Evolutionary conservation across 345 rosid genomes (phyloP).

Genomic region (Eucalyptus sideroxylon): DNA sequence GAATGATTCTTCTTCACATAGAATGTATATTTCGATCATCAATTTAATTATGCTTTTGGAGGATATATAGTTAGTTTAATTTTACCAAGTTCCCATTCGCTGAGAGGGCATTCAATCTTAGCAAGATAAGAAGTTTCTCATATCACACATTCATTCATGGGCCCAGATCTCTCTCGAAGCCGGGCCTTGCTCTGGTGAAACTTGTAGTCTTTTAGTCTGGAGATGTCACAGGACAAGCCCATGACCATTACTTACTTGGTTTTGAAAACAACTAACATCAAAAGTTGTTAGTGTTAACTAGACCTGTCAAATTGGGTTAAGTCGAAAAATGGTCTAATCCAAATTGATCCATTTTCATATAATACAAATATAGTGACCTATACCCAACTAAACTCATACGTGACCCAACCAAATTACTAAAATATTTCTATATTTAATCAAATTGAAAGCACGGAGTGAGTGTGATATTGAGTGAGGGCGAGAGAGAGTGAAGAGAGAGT

Average conservation of each 20-base stretch:
- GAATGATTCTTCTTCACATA: too few species aligned
- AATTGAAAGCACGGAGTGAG: too few species aligned
- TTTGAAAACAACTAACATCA: not conserved
- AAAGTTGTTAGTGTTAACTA: too few species aligned
- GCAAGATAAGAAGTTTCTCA: too few species aligned
- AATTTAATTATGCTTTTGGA: too few species aligned
- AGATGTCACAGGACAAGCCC: not conserved
- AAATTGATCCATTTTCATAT: accelerated
- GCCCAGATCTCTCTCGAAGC: not conserved
- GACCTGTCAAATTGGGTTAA: too few species aligned
- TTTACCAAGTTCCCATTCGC: too few species aligned
- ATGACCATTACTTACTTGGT: not conserved
- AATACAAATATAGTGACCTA: too few species aligned
- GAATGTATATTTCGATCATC: too few species aligned
- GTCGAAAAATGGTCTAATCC: accelerated
- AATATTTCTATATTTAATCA: too few species aligned
- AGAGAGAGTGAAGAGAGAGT: too few species aligned
- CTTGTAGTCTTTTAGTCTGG: accelerated
- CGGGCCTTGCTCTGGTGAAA: not conserved
- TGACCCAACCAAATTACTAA: accelerated
- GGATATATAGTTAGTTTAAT: too few species aligned
- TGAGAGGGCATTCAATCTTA: not conserved
- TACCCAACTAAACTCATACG: accelerated
- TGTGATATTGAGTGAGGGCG: accelerated
- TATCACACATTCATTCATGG: not conserved